phyloP scores from a whole-genome alignment of 2,329 filamentous ascomycete genomes.

The Trichoderma afroharzianum region DNA sequence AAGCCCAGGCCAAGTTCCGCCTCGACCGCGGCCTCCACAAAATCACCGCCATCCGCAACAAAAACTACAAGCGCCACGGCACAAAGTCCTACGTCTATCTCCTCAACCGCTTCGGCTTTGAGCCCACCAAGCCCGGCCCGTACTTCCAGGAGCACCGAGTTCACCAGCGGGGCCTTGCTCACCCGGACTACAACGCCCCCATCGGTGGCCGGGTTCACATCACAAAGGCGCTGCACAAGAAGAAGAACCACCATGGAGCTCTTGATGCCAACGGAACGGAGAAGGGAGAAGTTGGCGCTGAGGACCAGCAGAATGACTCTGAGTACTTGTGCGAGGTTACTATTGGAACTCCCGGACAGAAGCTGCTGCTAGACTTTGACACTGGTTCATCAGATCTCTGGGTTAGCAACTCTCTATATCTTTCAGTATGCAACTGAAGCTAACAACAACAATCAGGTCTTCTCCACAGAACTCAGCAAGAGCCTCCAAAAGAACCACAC shows the following conservation, averaged over 20 bases:
- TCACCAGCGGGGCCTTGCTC: background rate
- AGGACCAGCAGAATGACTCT: constrained; percentile 19
- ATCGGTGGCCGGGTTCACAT: background rate
- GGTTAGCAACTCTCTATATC: constrained; percentile 21
- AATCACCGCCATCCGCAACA: background rate
- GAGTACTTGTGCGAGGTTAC: constrained; percentile 20
- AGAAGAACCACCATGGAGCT: background rate
- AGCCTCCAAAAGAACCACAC: constrained; percentile 37
- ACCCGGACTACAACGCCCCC: background rate
- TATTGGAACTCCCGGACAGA: constrained; percentile 23
- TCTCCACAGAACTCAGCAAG: constrained; percentile 41
- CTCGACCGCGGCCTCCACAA: constrained; percentile 9
- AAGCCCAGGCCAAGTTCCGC: constrained; percentile 1
- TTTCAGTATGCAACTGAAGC: background rate
- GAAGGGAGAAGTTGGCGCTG: background rate
- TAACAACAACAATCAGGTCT: constrained; percentile 40
- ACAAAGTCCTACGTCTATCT: constrained; percentile 13
- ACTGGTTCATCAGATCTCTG: constrained; percentile 29
- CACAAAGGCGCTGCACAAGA: background rate
- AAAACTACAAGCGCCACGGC: constrained; percentile 14
- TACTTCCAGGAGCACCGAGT: background rate
- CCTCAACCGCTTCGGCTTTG: constrained; percentile 10
- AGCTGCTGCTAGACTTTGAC: constrained; percentile 22
- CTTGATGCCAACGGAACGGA: background rate
- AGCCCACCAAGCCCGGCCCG: constrained; percentile 10